phyloP scores from a whole-genome alignment of 2,329 filamentous ascomycete genomes.

The Verticillium nubilum region DNA sequence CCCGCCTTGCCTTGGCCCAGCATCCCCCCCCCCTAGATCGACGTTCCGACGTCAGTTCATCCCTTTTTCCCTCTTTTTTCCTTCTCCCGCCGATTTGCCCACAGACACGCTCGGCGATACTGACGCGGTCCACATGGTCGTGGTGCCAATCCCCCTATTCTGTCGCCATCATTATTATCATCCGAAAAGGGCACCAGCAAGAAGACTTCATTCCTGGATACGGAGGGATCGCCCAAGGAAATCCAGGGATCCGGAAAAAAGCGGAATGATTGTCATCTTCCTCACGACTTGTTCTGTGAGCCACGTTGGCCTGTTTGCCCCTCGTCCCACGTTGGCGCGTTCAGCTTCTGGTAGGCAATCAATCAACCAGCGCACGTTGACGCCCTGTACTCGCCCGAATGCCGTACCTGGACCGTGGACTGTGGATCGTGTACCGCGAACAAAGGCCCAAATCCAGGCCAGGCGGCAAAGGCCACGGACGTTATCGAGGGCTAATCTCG shows the following conservation, averaged over 20 bases:
- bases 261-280: not conserved
- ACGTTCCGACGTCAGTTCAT: not conserved
- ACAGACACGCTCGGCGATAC: not conserved
- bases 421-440: not conserved
- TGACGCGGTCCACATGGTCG: not conserved
- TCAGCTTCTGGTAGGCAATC: not conserved
- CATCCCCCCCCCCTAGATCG: not conserved
- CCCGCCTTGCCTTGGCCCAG: not conserved
- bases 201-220: not conserved
- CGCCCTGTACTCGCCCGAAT: not conserved
- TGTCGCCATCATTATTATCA: not conserved
- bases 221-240: not conserved
- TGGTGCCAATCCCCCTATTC: not conserved
- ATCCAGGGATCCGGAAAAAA: not conserved
- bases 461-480: not conserved
- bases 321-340: not conserved
- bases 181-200: not conserved
- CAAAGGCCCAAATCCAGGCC: not conserved
- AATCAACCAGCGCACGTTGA: not conserved
- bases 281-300: not conserved
- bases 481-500: not conserved
- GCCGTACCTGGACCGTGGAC: not conserved
- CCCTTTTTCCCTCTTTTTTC: not conserved
- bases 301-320: not conserved
- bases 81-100: not conserved